Base-by-base conservation (phyloP, 176 grass and related monocot species). In the Elymus sibiricus region DNA sequence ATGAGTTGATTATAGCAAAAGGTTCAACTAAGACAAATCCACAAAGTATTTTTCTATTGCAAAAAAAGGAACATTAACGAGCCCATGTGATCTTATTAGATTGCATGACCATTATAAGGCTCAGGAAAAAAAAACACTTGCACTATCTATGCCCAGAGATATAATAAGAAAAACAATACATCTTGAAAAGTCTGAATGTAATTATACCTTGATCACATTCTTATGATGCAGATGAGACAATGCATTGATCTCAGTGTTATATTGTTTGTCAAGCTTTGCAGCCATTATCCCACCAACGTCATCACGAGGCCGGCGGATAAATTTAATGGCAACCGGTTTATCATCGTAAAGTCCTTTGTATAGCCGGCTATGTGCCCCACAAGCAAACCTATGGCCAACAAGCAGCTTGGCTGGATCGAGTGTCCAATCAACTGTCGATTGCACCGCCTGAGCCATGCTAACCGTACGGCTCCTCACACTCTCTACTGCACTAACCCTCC, bases 141-240 rank as follows among this genome's bases (percentile, higher is more conserved):
- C 2, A 78, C 0, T 61, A 37, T 29, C 43, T 13, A 51, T 65
- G 26, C 17, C 11, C 22, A 40, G n/a, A 62, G 17, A 75, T 51
- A 61, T 24, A 74, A 53, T 53, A 53, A 85, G 27, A 80, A 71
- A 75, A 51, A 76, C 4, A 69, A 64, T 22, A 4, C 49, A 76
- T 6, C 4, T 44, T 37, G 42, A 37, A 68, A 74, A 40, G 5
- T 17, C 14, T 0, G 43, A 25, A 14, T 32, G 53, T 79, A 70
- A 38, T 71, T 82, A 79, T 92, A 95, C 94, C 94, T 93, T 95
- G 44, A 95, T 89, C 49, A 95, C 91, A 83, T 95, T 91, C 69
- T 82, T 88, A 64, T 95, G 94, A 67, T 93, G 77, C 61, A 95
- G 56, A 72, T 88, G 89, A 80, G 94, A 91, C 21, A 95, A 71